phyloP scores from a whole-genome alignment of 164 flowering plant genomes.

The Brasenia schreberi region DNA sequence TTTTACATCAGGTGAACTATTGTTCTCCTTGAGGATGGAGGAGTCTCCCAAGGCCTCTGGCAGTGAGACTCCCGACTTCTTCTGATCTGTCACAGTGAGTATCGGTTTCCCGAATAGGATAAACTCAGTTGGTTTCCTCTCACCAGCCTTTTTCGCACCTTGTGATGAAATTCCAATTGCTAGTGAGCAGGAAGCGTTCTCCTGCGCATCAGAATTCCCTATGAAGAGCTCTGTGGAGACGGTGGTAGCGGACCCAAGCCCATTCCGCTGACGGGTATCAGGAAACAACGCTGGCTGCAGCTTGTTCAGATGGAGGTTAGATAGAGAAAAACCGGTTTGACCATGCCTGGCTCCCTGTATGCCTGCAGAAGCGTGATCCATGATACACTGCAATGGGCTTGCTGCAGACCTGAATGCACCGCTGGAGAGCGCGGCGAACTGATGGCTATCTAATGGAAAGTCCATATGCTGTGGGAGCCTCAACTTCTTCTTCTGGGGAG shows the following conservation, averaged over 20 bases:
- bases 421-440: conserved; percentile 36
- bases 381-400: conserved; percentile 47
- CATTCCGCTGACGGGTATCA: conserved; percentile 21
- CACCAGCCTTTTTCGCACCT: conserved; percentile 27
- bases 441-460: conserved; percentile 37
- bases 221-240: conserved; percentile 14
- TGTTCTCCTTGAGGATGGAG: conserved; percentile 15
- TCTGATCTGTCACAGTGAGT: conserved; percentile 65
- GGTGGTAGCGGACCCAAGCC: conserved; percentile 17
- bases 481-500: conserved; percentile 72
- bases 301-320: conserved; percentile 62
- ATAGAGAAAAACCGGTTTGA: conserved; percentile 56
- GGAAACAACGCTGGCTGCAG: conserved; percentile 45
- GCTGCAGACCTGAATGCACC: neutral
- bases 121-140: conserved; percentile 39
- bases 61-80: conserved; percentile 5
- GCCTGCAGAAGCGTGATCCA: conserved; percentile 84
- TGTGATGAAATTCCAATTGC: conserved; percentile 51
- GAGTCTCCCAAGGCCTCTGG: conserved; percentile 18
- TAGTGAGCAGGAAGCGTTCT: conserved; percentile 57
- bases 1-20: conserved; percentile 31
- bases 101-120: conserved; percentile 87
- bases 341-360: conserved; percentile 99
- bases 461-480: conserved; percentile 53
- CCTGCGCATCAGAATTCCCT: conserved; percentile 20